Base-by-base conservation (phyloP, 164 flowering plant species). In the Stephania japonica region DNA sequence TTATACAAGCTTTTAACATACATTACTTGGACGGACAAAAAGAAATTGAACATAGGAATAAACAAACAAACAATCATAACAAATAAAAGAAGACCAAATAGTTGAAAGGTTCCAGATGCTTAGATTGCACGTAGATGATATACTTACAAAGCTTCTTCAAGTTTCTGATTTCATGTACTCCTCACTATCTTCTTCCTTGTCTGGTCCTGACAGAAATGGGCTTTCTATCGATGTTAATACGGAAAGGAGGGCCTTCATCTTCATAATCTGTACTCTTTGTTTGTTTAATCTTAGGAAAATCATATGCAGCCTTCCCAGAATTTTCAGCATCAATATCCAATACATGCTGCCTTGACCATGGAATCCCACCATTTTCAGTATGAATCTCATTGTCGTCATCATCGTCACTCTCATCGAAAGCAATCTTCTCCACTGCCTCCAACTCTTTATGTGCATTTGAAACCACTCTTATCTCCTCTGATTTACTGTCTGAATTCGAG, bases 121-220 rank as follows among this genome's bases (percentile, higher is more conserved):
- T 42, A 42, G 21, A 25, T 21, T 67, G 21, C 18, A 7, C 8
- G 7, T 69, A 5, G 7, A 4, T 26, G 19, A 16, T 7, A 5
- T 50, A 41, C 67, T 42, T 42, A 10, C 43, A 50, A 50, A 68
- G 53, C 67, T 67, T 66, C 65, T 42, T 9, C 19, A 42, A 32
- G 25, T 8, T 25, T 14, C 9, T 53, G 24, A 6, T 43, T 49
- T 67, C 61, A 67, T 24, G 16, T 38, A 41, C 73, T 66, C 78
- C 70, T 83, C 68, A 78, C 43, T 70, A 72, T n/a, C 82, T 77
- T 42, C 77, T 79, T 47, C 76, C 80, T 70, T 77, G 63, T 77
- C 86, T 87, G 24, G 89, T 87, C 81, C 92, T 87, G 68, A 86
- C 83, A 53, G 93, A 89, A 56, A 86, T 42, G 25, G 88, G 90